These are phyloP conservation scores for Fomitopsis serialis DNA, from an alignment of 768 basidiomycete species.

Conservation along the genomic window DNA sequence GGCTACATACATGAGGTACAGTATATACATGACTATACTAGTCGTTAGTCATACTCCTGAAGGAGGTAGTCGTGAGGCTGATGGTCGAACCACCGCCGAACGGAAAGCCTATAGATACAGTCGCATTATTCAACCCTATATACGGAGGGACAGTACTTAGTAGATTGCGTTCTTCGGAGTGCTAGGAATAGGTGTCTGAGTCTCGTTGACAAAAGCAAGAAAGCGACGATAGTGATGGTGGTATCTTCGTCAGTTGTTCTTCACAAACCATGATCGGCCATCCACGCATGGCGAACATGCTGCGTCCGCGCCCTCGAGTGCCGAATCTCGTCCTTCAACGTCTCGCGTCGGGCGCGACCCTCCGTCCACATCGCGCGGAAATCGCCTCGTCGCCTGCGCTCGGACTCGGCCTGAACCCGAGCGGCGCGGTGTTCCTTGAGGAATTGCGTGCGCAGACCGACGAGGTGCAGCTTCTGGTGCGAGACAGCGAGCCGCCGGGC, in stretches of 20 bases:
- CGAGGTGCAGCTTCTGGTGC: slow-evolving; percentile 13
- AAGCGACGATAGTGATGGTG: too few relatives aligned
- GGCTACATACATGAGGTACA: too few relatives aligned
- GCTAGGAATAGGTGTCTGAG: too few relatives aligned
- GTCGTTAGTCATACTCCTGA: too few relatives aligned
- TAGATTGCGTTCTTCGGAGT: too few relatives aligned
- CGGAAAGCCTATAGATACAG: background rate
- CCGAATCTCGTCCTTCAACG: slow-evolving; percentile 12
- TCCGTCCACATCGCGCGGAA: slow-evolving; percentile 9
- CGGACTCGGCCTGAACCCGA: slow-evolving; percentile 1
- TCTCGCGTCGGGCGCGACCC: slow-evolving; percentile 8
- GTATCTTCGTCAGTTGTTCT: background rate
- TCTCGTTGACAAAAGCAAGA: too few relatives aligned
- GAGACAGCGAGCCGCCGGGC: slow-evolving; percentile 14
- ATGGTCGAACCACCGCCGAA: too few relatives aligned
- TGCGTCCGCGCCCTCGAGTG: background rate
- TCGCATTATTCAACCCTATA: background rate
- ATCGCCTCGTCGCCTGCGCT: slow-evolving; percentile 7
- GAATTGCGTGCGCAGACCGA: slow-evolving; percentile 6
- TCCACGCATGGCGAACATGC: background rate
- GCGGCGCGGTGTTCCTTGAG: slow-evolving; percentile 1
- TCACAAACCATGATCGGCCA: background rate
- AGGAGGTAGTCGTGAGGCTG: too few relatives aligned
- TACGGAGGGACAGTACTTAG: too few relatives aligned
- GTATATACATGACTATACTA: too few relatives aligned